Percentiles rank a stretch among this genome's conserved stretches.
These are phyloP conservation scores for Aureobasidium sp. DNA, from an alignment of 2,329 filamentous ascomycete genomes.

Conservation along the genomic window DNA sequence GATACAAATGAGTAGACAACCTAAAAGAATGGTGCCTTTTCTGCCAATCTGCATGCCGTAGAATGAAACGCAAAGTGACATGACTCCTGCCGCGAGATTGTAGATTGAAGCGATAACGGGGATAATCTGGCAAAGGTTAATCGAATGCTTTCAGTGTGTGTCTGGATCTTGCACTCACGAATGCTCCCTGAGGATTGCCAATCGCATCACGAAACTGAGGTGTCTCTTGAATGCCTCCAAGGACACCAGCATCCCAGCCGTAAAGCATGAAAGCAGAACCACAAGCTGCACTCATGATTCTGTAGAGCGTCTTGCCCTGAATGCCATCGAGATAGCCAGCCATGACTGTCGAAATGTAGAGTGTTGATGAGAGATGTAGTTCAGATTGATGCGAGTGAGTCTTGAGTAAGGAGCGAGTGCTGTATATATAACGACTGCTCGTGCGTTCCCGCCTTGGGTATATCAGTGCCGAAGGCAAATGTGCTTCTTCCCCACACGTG, in stretches of 20 bases:
- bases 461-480: not conserved
- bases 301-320: constrained; percentile 32
- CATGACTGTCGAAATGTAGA: not conserved
- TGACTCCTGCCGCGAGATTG: constrained; percentile 29
- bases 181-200: constrained; percentile 27
- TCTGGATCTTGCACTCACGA: not conserved
- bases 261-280: constrained; percentile 34
- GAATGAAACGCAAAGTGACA: constrained; percentile 26
- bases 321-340: constrained; percentile 23
- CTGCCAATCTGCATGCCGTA: constrained; percentile 34
- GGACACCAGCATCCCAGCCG: constrained; percentile 33
- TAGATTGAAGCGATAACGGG: constrained; percentile 31
- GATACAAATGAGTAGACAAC: constrained; percentile 32
- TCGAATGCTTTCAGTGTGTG: not conserved
- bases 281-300: constrained; percentile 33
- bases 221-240: constrained; percentile 27
- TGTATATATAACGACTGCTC: not conserved
- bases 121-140: constrained; percentile 25
- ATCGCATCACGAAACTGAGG: constrained; percentile 28
- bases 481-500: not conserved
- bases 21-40: constrained; percentile 34
- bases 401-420: not conserved
- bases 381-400: not conserved
- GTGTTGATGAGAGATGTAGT: not conserved
- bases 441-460: not conserved